Base-by-base conservation (phyloP, 2,329 filamentous ascomycete genomes). In the Pseudocercospora ulei region DNA sequence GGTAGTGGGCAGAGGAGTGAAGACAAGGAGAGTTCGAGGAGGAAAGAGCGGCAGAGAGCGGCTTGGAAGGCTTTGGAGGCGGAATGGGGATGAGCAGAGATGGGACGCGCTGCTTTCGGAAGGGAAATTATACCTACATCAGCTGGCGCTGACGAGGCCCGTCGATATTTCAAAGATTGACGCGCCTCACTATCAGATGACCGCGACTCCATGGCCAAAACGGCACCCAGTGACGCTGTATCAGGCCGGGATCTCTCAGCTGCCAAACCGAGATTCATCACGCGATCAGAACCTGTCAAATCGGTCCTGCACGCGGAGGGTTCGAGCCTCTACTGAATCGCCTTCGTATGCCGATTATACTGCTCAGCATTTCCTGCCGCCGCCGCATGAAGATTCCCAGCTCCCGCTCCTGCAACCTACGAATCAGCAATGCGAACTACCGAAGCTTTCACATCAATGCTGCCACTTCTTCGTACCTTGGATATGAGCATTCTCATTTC, bases 51-150 rank as follows among this genome's bases (percentile, higher is more conserved):
- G 35, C 61, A 63, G 40, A 56, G 52, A 38, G 47, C 46, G 2
- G 58, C 56, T 47, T 65, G 62, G 62, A 46, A 52, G 26, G 55
- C 56, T 17, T 41, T 63, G 44, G 59, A 62, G 34, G 55, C 59
- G 37, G 50, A 60, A 5, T 33, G 61, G 34, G 56, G 50, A 3
- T 46, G 38, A 49, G 25, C 12, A 26, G 16, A 13, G 4, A 23
- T 13, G 18, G 7, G n/a, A n/a, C n/a, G n/a, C n/a, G n/a, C n/a
- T n/a, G n/a, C n/a, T n/a, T n/a, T n/a, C n/a, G n/a, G n/a, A n/a
- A n/a, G n/a, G n/a, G n/a, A n/a, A n/a, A n/a, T n/a, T n/a, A n/a
- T n/a, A n/a, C n/a, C n/a, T n/a, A n/a, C n/a, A n/a, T n/a, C n/a
- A n/a, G n/a, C n/a, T n/a, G n/a, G n/a, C n/a, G n/a, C n/a, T n/a